Conservation (phyloP, 2,329 filamentous ascomycete genomes). For the Fusarium domesticum region DNA sequence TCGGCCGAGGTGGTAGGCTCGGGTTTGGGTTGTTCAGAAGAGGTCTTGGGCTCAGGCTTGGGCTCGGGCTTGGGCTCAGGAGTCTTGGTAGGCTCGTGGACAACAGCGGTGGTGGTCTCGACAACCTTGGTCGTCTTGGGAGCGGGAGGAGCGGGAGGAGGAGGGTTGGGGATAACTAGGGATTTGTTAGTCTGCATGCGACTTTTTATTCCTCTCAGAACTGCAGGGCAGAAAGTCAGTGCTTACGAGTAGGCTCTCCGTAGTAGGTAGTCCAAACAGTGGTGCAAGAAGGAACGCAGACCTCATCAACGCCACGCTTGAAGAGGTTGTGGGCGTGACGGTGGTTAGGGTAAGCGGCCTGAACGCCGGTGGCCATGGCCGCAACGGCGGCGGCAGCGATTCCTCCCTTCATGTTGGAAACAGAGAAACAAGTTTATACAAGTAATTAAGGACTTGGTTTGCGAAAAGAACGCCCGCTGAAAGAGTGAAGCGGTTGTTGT, state of each 20-base stretch:
- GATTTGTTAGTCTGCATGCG: constrained; percentile 16
- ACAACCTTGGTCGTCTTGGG: constrained; percentile 20
- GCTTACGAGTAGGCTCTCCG: constrained; percentile 64
- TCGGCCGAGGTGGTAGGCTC: constrained; percentile 26
- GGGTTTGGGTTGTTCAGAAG: too few species aligned
- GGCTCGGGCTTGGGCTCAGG: constrained; percentile 12
- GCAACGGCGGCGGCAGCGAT: constrained; percentile 64
- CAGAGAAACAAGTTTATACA: constrained; percentile 21
- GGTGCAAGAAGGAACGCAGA: constrained; percentile 63
- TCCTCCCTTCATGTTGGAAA: constrained; percentile 69
- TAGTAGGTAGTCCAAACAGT: constrained; percentile 71
- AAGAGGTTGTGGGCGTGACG: constrained; percentile 62
- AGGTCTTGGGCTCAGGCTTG: constrained; percentile 18
- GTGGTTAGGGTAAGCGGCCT: constrained; percentile 55
- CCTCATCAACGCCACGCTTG: constrained; percentile 42
- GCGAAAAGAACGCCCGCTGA: constrained; percentile 75
- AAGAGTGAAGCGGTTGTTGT: constrained; percentile 76
- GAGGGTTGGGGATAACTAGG: constrained; percentile 41
- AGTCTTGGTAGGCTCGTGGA: constrained; percentile 13
- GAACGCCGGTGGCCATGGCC: constrained; percentile 55
- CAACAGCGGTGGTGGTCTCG: constrained; percentile 11
- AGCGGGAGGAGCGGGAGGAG: constrained; percentile 30
- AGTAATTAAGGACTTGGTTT: constrained; percentile 23
- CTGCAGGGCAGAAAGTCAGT: background rate
- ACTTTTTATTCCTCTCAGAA: background rate